Conservation (phyloP, 345 rosid species). For the Brassica napus region Da-Ae NC_063443.1:723001-723500, state of each 20-base stretch:
- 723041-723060: background rate
- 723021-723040: background rate
- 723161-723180: constrained; percentile 80
- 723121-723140: constrained; percentile 90
- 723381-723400: background rate
- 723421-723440: background rate
- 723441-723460: background rate
- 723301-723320: background rate
- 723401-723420: background rate
- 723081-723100: background rate
- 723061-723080: background rate
- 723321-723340: background rate
- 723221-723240: constrained; percentile 50
- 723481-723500: background rate
- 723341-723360: background rate
- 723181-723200: constrained; percentile 80
- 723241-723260: constrained; percentile 25
- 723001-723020: background rate
- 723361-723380: background rate
- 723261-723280: background rate
- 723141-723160: constrained; percentile 78
- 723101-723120: constrained; percentile 53
- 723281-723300: constrained; percentile 16
- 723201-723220: constrained; percentile 75
- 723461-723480: background rate